These are phyloP conservation scores for Esteya vermicola DNA, from an alignment of 2,329 filamentous ascomycete species.

Conservation along the genomic window DNA sequence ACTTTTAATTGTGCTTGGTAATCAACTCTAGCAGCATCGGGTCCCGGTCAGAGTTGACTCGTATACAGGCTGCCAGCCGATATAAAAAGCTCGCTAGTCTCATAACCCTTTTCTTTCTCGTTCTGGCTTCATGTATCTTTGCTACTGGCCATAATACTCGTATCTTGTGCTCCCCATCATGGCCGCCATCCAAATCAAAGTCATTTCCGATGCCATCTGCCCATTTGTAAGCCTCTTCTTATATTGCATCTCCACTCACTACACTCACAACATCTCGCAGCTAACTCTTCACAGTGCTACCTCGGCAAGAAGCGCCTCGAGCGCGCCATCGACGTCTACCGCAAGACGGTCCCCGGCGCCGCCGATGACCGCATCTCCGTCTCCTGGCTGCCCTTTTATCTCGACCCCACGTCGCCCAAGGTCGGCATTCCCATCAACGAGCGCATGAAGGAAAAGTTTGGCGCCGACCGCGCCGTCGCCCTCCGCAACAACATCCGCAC, in stretches of 20 bases:
- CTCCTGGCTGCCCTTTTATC: conserved; percentile 67
- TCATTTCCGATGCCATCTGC: conserved; percentile 72
- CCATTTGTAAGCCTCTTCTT: conserved; percentile 31
- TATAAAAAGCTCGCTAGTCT: too few species aligned
- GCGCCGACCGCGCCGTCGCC: conserved; percentile 33
- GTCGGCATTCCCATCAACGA: conserved; percentile 28
- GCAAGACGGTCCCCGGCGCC: conserved; percentile 42
- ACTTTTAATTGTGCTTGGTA: too few species aligned
- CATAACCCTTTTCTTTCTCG: too few species aligned
- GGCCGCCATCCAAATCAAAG: conserved; percentile 62
- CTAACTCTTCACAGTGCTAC: conserved; percentile 44
- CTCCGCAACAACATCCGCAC: conserved; percentile 23
- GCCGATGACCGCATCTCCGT: conserved; percentile 55
- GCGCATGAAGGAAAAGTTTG: conserved; percentile 51
- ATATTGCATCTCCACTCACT: too few species aligned
- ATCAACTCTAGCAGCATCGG: too few species aligned
- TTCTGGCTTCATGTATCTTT: too few species aligned
- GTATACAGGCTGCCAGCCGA: too few species aligned
- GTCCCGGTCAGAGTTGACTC: too few species aligned
- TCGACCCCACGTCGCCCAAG: conserved; percentile 49
- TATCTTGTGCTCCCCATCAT: conserved; percentile 28
- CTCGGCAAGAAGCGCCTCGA: conserved; percentile 65
- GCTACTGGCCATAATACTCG: too few species aligned
- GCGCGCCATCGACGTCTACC: conserved; percentile 54
- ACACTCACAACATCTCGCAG: too few species aligned